Evolutionary conservation across 108 stramenopile species (phyloP), one percentile per base, ranked within the genome.

Genomic region (Skeletonema grethae): DNA sequence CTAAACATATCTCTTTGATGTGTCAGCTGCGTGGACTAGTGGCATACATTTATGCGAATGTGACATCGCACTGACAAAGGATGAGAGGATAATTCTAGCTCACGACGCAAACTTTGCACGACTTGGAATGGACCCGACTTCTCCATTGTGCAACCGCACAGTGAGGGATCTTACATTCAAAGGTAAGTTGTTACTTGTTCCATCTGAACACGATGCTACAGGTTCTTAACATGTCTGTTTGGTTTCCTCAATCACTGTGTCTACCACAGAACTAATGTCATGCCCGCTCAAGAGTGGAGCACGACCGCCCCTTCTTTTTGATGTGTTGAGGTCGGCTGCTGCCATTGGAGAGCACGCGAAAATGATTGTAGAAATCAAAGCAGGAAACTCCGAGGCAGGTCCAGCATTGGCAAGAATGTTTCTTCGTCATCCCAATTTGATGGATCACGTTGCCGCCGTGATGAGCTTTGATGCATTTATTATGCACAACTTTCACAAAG

Each of bases 381-480:
- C 82, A 24, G 82, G 82, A 22, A 82, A 82, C 48, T 69, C 48
- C 7, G 80, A 77, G 29, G 80, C 80, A 1, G 69, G 57, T 0
- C 48, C 75, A 13, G 75, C 75, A 10, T 43, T 81, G 58, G 75
- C 70, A 12, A 56, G 73, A 9, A 81, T 81, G 70, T 81, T 81
- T 60, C 57, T 69, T 5, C 39, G 82, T n/a, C 82, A 82, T 59
- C 82, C 82, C 11, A 57, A 77, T 29, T 38, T 82, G 22, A 82
- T 82, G 82, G 82, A 82, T 28, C 77, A 78, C 46, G 76, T 78
- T 12, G 69, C 75, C n/a, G 77, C 74, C 30, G 73, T 82, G 3
- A 82, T 82, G 82, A 82, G 82, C 50, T 82, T 82, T 62, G 82
- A 82, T 57, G 82, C 65, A 22, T 82, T 64, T 31, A 78, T 78